Base-by-base conservation (phyloP, 2,329 filamentous ascomycete genomes). In the Tolypocladium inflatum region DNA sequence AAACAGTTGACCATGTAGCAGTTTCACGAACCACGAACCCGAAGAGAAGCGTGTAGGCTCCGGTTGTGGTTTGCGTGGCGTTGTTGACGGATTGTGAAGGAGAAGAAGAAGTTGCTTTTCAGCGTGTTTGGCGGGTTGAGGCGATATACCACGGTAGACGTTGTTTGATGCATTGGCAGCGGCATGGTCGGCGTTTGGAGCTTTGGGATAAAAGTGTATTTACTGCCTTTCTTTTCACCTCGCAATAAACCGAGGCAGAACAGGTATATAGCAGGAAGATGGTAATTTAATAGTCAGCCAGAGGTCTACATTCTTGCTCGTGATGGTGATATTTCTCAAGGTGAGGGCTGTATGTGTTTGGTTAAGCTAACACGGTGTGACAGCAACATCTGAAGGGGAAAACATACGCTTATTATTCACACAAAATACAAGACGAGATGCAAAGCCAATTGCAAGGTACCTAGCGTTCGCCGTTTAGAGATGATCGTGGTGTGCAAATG, bases 1-100 rank as follows among this genome's bases (percentile, higher is more conserved):
- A 55, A 59, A 56, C 48, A 60, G 60, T 62, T 63, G 60, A 63
- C 61, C 33, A 58, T 56, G 56, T 63, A 56, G 53, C 59, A 62
- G 63, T 63, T 61, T 54, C 52, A 58, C 59, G 58, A 61, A 53
- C 35, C 30, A 55, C 38, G 38, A 55, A 55, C 17, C 9, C 56
- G 50, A 48, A 39, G 51, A 42, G 54, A 55, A n/a, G 23, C 17
- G 13, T 8, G 17, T n/a, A 17, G 7, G 38, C 30, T 51, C 17
- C 17, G 48, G 9, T 8, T 21, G 9, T 51, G 48, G 30, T 51
- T 15, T 35, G 53, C 17, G 23, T 42, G 53, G 37, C 26, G 38
- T 30, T 54, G 51, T 17, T 30, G 3, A 6, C 17, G 1, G 30
- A 9, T n/a, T 30, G 30, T n/a, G 4, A 11, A n/a, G 30, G 10